phyloP scores from a whole-genome alignment of 441 rosid species.

The Lepidium campestre region DNA sequence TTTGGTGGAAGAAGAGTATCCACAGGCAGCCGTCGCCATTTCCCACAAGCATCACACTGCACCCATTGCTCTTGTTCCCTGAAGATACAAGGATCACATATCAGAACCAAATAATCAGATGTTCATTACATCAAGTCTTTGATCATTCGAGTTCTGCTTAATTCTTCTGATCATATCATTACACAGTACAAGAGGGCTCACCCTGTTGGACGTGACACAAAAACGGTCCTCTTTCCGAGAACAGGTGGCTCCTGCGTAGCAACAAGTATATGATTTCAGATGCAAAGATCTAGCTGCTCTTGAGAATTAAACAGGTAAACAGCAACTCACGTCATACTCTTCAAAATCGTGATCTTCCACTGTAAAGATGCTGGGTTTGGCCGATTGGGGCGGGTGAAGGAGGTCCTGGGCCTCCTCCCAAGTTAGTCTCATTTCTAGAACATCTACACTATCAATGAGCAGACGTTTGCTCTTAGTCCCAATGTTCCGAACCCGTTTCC shows the following conservation, averaged over 20 bases:
- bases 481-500: constrained; percentile 61
- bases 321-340: constrained; percentile 57
- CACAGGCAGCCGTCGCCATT: constrained; percentile 68
- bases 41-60: constrained; percentile 66
- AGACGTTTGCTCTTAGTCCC: constrained; percentile 64
- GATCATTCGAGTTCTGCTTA: not conserved
- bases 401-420: constrained; percentile 81
- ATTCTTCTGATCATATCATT: constrained; percentile 4
- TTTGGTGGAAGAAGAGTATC: constrained; percentile 64
- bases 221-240: constrained; percentile 61
- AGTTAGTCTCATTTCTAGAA: constrained; percentile 61
- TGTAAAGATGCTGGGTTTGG: constrained; percentile 46
- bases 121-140: constrained; percentile 1
- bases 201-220: constrained; percentile 57
- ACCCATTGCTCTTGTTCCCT: constrained; percentile 83
- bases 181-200: constrained; percentile 30
- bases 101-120: not conserved
- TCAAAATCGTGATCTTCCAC: constrained; percentile 67
- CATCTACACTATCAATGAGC: constrained; percentile 59
- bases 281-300: not conserved
- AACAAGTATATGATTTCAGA: constrained; percentile 8
- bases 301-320: constrained; percentile 1
- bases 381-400: constrained; percentile 57
- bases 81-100: constrained; percentile 22
- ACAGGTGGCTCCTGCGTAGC: constrained; percentile 65